Conservation (phyloP, 1,284 basidiomycete genomes). For the Sutorius eximius region DNA sequence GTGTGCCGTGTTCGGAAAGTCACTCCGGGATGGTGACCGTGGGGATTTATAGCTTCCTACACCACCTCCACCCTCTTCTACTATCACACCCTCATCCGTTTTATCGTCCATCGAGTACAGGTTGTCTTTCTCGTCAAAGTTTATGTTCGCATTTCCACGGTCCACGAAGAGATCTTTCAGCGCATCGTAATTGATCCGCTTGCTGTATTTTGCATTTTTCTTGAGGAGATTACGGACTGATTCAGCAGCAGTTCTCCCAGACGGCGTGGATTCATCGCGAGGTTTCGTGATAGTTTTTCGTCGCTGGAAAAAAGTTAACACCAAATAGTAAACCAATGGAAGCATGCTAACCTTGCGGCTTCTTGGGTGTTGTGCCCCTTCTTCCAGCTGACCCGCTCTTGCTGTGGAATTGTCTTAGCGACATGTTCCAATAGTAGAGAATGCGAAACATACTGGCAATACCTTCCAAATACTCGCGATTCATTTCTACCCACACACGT, state of each 20-base stretch:
- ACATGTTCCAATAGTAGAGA: slow-evolving; percentile 26
- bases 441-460: slow-evolving; percentile 65
- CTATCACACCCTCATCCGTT: slow-evolving; percentile 47
- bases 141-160: slow-evolving; percentile 37
- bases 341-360: slow-evolving; percentile 68
- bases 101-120: slow-evolving; percentile 49
- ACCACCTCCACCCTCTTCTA: slow-evolving; percentile 47
- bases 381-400: slow-evolving; percentile 62
- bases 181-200: slow-evolving; percentile 87
- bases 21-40: slow-evolving; percentile 15
- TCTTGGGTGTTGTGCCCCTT: slow-evolving; percentile 48
- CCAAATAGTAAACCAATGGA: slow-evolving; percentile 6
- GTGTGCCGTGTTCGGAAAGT: slow-evolving; percentile 11
- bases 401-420: slow-evolving; percentile 55
- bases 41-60: slow-evolving; percentile 19
- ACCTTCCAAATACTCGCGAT: slow-evolving; percentile 90
- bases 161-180: slow-evolving; percentile 75
- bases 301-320: slow-evolving; percentile 42
- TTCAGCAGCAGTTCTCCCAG: slow-evolving; percentile 75
- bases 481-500: slow-evolving; percentile 95
- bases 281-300: slow-evolving; percentile 70
- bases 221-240: slow-evolving; percentile 78
- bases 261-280: slow-evolving; percentile 70
- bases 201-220: slow-evolving; percentile 82
- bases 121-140: slow-evolving; percentile 38